Evolutionary conservation across 108 stramenopile species (phyloP).

Genomic region (Discostella stelligeroides): DNA sequence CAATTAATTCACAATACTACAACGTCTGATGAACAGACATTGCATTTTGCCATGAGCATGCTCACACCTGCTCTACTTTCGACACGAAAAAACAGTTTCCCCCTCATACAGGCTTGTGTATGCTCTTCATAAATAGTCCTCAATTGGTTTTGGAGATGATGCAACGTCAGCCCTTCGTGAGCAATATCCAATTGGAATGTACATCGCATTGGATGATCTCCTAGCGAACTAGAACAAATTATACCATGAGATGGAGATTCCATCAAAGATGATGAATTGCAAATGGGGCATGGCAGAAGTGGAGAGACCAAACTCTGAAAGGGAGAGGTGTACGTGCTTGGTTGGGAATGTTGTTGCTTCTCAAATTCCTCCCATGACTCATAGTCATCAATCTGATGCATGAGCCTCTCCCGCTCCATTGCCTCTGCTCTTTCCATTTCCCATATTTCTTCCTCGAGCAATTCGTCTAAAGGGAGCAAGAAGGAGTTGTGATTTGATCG

Average conservation of each 20-base stretch:
- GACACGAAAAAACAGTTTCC: slow-evolving; percentile 31
- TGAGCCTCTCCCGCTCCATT: slow-evolving; percentile 19
- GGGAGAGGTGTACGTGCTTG: slow-evolving; percentile 29
- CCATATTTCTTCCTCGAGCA: slow-evolving; percentile 20
- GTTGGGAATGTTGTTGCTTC: slow-evolving; percentile 17
- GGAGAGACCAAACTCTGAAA: slow-evolving; percentile 10
- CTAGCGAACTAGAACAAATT: slow-evolving; percentile 14
- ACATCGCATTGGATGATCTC: slow-evolving; percentile 4
- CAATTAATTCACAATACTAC: slow-evolving; percentile 24
- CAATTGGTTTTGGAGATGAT: slow-evolving; percentile 29
- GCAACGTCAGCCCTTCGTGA: slow-evolving; percentile 35
- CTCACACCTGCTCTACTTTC: slow-evolving; percentile 18
- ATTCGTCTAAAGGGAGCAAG: slow-evolving; percentile 13
- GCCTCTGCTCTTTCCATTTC: slow-evolving; percentile 34
- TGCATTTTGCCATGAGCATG: slow-evolving; percentile 36
- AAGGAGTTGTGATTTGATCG: not conserved
- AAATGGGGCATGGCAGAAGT: slow-evolving; percentile 34
- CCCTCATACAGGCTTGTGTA: slow-evolving; percentile 13
- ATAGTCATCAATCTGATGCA: slow-evolving; percentile 29
- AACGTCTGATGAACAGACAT: slow-evolving; percentile 22
- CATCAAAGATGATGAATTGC: slow-evolving; percentile 27
- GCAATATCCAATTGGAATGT: slow-evolving; percentile 41
- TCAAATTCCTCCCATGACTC: slow-evolving; percentile 20
- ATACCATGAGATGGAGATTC: slow-evolving; percentile 36
- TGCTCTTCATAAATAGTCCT: slow-evolving; percentile 35